Base-by-base conservation (phyloP, 768 basidiomycete species). In the Mycena capillaripes region DNA sequence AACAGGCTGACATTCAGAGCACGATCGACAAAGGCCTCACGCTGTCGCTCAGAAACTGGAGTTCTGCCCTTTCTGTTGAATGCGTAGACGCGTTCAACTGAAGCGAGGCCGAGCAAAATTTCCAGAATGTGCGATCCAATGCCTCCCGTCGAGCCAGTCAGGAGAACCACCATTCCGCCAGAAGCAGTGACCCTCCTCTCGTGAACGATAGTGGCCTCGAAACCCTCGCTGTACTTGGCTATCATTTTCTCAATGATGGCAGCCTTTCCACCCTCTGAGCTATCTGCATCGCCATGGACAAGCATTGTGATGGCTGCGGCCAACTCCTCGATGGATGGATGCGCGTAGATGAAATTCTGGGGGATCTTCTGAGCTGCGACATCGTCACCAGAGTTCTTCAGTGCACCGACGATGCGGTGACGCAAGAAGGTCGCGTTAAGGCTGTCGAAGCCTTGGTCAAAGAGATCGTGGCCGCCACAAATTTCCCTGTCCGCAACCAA, bases 281-380 rank as follows among this genome's bases (percentile, higher is more conserved):
- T 21, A 27, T 61, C 32, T 1, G 69, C 30, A 14, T 63, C 30
- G 9, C 80, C 63, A 23, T 25, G 56, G 6, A 69, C 73, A 12
- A 79, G 67, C n/a, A 63, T 55, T 14, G 74, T 60, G 57, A 82
- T 75, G 66, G 80, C 80, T 2, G 71, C 71, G 9, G 85, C 81
- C 30, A 86, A 77, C 0, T 46, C 75, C 30, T 76, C 58, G 56
- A 85, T 75, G 0, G 81, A 78, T 1, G 87, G 88, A 66, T 85
- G 80, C 40, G 84, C 77, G 70, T 88, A 90, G 27, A 90, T 77
- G n/a, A 86, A 71, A 55, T 86, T 87, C 70, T 81, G 82, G 4
- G 72, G 29, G 9, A 86, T 63, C 0, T 34, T 73, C 34, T 74
- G 57, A 2, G 68, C 75, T 16, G 75, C 76, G 3, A 29, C 50